Percentiles rank a stretch among this genome's conserved stretches.
Evolutionary conservation across 2,329 filamentous ascomycete species (phyloP).

Genomic region (Capronia epimyces): DNA sequence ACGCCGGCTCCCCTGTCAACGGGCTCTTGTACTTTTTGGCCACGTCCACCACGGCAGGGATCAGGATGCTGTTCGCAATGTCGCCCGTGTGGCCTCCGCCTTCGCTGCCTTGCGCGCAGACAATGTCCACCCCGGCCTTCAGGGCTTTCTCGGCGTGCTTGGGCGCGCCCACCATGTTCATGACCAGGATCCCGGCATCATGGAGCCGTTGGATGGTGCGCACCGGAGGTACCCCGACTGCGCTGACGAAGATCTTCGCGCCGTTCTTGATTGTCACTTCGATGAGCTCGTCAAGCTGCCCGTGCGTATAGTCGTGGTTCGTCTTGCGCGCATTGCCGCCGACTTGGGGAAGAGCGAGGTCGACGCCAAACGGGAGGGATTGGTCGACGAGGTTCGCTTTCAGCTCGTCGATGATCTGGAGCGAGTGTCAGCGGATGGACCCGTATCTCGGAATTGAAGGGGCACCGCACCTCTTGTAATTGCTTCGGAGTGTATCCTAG

Average conservation of each 20-base stretch:
- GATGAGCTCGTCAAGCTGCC: slow-evolving; percentile 80
- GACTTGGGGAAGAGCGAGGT: slow-evolving; percentile 84
- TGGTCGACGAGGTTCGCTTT: slow-evolving; percentile 65
- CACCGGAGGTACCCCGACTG: slow-evolving; percentile 78
- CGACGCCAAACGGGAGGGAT: slow-evolving; percentile 77
- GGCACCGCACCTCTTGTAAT: slow-evolving; percentile 53
- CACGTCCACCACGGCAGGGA: slow-evolving; percentile 82
- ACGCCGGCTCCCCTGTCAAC: slow-evolving; percentile 62
- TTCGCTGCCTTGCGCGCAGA: slow-evolving; percentile 89
- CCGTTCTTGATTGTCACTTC: slow-evolving; percentile 78
- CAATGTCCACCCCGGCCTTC: slow-evolving; percentile 77
- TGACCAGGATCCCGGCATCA: slow-evolving; percentile 71
- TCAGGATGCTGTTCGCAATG: slow-evolving; percentile 76
- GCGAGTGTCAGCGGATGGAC: slow-evolving; percentile 38
- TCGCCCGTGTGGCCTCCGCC: slow-evolving; percentile 91
- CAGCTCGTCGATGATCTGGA: slow-evolving; percentile 76
- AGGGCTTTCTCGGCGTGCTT: slow-evolving; percentile 87
- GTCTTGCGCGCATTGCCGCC: slow-evolving; percentile 79
- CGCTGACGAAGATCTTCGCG: slow-evolving; percentile 78
- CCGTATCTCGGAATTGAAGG: neutral
- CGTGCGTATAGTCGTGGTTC: slow-evolving; percentile 92
- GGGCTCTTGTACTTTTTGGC: slow-evolving; percentile 66
- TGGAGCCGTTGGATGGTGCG: slow-evolving; percentile 71
- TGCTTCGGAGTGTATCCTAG: slow-evolving; percentile 66
- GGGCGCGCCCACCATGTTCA: slow-evolving; percentile 97